These are phyloP conservation scores for Fomitopsis schrenkii DNA, from an alignment of 1,284 basidiomycete genomes.

Conservation along the genomic window DNA sequence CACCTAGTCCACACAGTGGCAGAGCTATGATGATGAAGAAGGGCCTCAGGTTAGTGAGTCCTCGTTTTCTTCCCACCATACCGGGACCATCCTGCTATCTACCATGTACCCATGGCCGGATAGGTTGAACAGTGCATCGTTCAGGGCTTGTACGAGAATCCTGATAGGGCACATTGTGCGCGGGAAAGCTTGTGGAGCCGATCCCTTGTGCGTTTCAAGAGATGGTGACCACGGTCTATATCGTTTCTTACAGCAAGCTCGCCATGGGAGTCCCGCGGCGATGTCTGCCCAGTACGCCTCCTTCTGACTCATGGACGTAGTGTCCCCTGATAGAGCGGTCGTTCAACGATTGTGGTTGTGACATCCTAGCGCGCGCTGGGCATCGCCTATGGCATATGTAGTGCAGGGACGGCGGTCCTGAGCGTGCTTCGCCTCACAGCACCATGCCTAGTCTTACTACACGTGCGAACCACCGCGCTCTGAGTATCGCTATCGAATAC, in stretches of 20 bases:
- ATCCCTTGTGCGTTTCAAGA: background rate
- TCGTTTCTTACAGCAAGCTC: background rate
- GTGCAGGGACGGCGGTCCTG: background rate
- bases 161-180: no score
- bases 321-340: background rate
- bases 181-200: no score
- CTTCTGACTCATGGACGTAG: background rate
- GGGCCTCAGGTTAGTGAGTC: no score
- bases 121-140: no score
- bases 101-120: no score
- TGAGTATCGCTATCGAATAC: constrained; percentile 15
- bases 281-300: background rate
- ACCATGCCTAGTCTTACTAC: constrained; percentile 2
- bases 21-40: no score
- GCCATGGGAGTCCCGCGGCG: background rate
- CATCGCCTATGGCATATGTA: background rate
- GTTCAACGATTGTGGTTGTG: background rate
- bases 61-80: no score
- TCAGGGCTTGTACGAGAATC: no score
- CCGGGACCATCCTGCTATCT: no score
- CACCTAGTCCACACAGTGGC: no score
- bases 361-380: background rate
- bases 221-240: background rate
- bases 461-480: constrained; percentile 6
- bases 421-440: background rate